Base-by-base conservation (phyloP, 768 basidiomycete genomes). In the Serendipita indica region DNA sequence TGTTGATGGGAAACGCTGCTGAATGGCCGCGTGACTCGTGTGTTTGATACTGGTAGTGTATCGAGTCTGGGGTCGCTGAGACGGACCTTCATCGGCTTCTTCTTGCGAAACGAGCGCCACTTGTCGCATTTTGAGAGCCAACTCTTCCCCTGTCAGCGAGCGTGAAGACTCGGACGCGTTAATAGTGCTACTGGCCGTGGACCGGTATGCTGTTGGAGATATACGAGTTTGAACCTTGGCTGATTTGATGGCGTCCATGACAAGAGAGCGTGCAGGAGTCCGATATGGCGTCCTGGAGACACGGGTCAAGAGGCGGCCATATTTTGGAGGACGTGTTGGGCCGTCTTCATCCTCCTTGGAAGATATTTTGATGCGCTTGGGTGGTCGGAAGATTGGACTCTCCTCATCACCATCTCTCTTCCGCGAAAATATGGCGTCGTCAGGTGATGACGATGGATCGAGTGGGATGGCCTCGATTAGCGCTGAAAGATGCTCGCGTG, bases 391-490 rank as follows among this genome's bases (percentile, higher is more conserved):
- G 10, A 33, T 18, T 7, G 22, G 12, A 30, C 22, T 25, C 10
- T 27, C 49, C 18, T 25, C 27, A 27, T 54, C 49, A n/a, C 22
- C n/a, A n/a, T 37, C 35, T 37, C 35, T 10, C 35, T 37, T 37
- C n/a, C 35, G 35, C n/a, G n/a, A n/a, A 3, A 39, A 28, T 86
- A 83, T 0, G 80, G 79, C 0, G 82, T 80, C 62, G 85, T 83
- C 37, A 16, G 25, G 30, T 59, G n/a, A 18, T 18, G 54, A 57
- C 2, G 63, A 64, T 4, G 62, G 60, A 33, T 67, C 69, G 22
- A 69, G 65, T n/a, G 89, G 91, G 61, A 97, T 93, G 2, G 90
- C 89, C 64, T 96, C 93, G 1, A 94, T 91, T 71, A 98, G 79
- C 0, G 88, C 90, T 2, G 89, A 90, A 39, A 98, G 79, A 67